phyloP scores from a whole-genome alignment of 495 filamentous ascomycete genomes.

The Bacidia gigantensis region DNA sequence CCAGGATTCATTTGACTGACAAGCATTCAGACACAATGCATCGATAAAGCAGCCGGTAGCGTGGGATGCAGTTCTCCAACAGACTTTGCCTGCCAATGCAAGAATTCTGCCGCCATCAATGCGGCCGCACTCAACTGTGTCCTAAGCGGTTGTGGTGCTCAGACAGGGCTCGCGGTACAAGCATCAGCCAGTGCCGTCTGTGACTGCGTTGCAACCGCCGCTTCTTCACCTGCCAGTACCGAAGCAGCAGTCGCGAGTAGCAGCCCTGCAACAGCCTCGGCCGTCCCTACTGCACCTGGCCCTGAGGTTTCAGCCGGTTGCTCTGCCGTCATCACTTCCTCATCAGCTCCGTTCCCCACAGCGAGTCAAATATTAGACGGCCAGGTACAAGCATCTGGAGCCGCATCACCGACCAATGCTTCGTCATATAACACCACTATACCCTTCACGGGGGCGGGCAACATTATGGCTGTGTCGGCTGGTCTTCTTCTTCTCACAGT shows the following conservation, averaged over 20 bases:
- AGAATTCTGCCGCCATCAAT: conserved; percentile 15
- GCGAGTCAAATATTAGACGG: conserved; percentile 1
- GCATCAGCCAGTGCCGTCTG: conserved; percentile 15
- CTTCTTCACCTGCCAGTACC: neutral
- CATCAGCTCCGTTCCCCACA: neutral
- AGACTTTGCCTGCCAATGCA: conserved; percentile 16
- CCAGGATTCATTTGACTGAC: neutral
- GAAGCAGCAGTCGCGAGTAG: conserved; percentile 1
- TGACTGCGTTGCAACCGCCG: conserved; percentile 11
- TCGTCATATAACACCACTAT: neutral
- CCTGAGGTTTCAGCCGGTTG: neutral
- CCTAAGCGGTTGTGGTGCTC: conserved; percentile 12
- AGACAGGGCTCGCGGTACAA: conserved; percentile 11
- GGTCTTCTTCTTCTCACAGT: conserved; percentile 1
- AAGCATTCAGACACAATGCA: conserved; percentile 8
- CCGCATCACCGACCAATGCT: conserved; percentile 3
- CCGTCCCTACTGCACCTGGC: conserved; percentile 4
- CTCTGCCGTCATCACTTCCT: conserved; percentile 3
- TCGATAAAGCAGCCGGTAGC: conserved; percentile 6
- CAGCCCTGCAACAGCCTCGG: neutral
- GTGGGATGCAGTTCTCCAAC: conserved; percentile 13
- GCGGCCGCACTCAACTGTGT: conserved; percentile 12
- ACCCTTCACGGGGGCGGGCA: conserved; percentile 12
- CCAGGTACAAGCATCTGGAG: neutral
- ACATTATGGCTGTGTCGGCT: neutral